A percentile compares a stretch with the other conserved stretches of the same genome.
These are phyloP conservation scores for Moelleriella libera DNA, from an alignment of 2,329 filamentous ascomycete genomes.

Conservation along the genomic window DNA sequence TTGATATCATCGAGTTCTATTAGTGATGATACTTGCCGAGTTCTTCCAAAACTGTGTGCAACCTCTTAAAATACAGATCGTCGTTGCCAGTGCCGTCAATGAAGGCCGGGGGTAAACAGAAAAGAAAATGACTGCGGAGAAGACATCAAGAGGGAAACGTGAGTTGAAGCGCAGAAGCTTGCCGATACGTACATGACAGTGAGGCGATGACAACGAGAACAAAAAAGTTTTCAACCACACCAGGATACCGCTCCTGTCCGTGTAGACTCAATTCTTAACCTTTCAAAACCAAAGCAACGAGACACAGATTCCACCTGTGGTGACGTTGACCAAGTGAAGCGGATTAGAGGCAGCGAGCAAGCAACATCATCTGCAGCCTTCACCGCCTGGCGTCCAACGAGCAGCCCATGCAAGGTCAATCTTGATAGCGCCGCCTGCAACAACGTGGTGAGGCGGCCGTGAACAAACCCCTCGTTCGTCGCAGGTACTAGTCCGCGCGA, in stretches of 20 bases:
- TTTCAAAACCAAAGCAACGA: constrained; percentile 4
- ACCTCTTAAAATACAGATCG: neutral
- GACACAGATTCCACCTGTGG: constrained; percentile 1
- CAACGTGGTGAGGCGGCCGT: neutral
- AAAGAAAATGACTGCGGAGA: too few species aligned
- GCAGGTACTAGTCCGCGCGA: too few species aligned
- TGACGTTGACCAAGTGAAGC: constrained; percentile 3
- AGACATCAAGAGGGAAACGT: constrained; percentile 9
- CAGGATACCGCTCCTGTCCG: constrained; percentile 2
- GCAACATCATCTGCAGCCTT: constrained; percentile 1
- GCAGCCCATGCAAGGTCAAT: constrained; percentile 2
- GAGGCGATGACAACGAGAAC: constrained; percentile 1
- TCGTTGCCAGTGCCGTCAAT: neutral
- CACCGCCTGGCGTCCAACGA: neutral
- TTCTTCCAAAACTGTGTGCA: neutral
- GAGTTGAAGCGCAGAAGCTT: constrained; percentile 21
- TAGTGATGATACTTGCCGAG: neutral
- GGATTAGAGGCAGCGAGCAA: constrained; percentile 1
- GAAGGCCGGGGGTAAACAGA: too few species aligned
- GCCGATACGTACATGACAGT: constrained; percentile 37
- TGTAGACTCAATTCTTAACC: constrained; percentile 2
- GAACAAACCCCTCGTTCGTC: too few species aligned
- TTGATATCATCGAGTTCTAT: constrained; percentile 1
- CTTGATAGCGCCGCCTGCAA: neutral
- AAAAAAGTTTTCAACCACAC: constrained; percentile 2